Base-by-base conservation (phyloP, 495 filamentous ascomycete species). In the Parachaetomium inaequale region DNA sequence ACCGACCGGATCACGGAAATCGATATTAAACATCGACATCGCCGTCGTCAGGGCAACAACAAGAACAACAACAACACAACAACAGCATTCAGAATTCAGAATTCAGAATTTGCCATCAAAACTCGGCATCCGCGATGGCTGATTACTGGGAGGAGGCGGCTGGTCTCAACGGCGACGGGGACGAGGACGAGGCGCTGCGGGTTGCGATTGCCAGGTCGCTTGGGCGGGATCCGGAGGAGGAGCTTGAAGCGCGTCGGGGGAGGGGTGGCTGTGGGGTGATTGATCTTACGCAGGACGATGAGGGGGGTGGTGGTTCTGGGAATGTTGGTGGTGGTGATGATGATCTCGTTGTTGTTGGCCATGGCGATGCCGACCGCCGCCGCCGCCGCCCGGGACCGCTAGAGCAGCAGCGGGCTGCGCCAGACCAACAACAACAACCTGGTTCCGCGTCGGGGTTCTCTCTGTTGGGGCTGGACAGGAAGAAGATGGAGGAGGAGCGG, bases 401-500 rank as follows among this genome's bases (percentile, higher is more conserved):
- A 50, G 14, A n/a, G 0, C 29, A 12, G 17, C 17, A 51, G 15
- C 4, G 0, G 8, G 15, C 29, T 1, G 31, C 7, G 26, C 14
- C 51, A 21, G 29, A 34, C n/a, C 11, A 34, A 40, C 21, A 7
- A 10, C 8, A 23, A 40, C 21, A 7, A 11, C 7, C 55, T 51
- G 21, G 63, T n/a, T 23, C 49, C 25, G 4, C 45, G 26, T 53
- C 38, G 7, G 25, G 26, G n/a, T 34, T 61, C 55, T 63, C 54
- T 3, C 59, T 62, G 1, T 54, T 72, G 0, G 85, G 84, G 0
- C 71, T 92, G 0, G 82, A 96, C 72, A 83, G 92, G 11, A 89
- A 88, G 70, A 79, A 87, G 62, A 94, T 96, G 91, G 93, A 98
- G 65, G 77, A 87, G 67, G 93, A 95, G 67, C 83, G 93, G 23